Evolutionary conservation across 2,329 filamentous ascomycete species (phyloP).

Genomic region (Daldinia sp.): DNA sequence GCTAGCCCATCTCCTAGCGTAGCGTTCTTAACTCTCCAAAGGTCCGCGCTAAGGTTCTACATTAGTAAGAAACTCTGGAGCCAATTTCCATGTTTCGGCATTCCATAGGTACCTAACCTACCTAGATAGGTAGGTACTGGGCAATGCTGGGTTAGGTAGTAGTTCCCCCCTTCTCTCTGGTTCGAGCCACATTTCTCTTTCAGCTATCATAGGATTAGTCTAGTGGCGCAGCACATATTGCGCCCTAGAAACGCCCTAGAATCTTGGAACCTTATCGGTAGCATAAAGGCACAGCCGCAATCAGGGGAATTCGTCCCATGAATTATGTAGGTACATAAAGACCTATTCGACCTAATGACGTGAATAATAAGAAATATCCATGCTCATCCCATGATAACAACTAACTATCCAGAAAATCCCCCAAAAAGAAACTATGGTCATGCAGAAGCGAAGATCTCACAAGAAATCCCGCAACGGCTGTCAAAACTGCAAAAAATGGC

Average conservation of each 20-base stretch:
- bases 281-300: neutral
- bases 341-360: slow-evolving; percentile 4
- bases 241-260: neutral
- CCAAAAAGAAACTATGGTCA: slow-evolving; percentile 18
- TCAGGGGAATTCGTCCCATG: neutral
- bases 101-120: too few relatives aligned
- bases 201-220: neutral
- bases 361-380: slow-evolving; percentile 6
- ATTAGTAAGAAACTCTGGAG: too few relatives aligned
- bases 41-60: too few relatives aligned
- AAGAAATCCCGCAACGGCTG: slow-evolving; percentile 49
- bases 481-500: slow-evolving; percentile 48
- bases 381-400: neutral
- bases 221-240: neutral
- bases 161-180: too few relatives aligned
- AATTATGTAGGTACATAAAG: slow-evolving; percentile 1
- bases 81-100: neutral
- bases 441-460: slow-evolving; percentile 46
- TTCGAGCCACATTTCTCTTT: neutral
- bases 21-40: too few relatives aligned
- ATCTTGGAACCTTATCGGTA: neutral
- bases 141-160: too few relatives aligned
- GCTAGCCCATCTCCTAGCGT: neutral
- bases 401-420: neutral
- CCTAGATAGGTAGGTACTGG: too few relatives aligned